Conservation (phyloP, 768 basidiomycete species). For the Hemileccinum impolitum region DNA sequence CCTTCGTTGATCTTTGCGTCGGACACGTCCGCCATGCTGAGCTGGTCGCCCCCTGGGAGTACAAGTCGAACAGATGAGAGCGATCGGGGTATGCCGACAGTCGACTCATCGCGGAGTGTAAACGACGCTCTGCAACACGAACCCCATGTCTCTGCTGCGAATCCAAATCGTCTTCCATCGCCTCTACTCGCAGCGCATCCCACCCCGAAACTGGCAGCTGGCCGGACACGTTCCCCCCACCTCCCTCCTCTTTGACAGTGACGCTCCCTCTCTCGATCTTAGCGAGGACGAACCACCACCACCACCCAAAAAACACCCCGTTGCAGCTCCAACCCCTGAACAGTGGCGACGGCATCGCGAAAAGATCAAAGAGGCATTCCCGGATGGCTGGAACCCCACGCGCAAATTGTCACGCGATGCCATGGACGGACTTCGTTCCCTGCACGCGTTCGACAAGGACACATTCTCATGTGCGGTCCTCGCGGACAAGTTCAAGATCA, state of each 20-base stretch:
- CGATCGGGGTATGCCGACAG: conserved; percentile 23
- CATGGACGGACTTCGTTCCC: conserved; percentile 73
- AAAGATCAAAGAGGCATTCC: conserved; percentile 51
- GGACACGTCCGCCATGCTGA: conserved; percentile 73
- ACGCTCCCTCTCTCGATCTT: conserved; percentile 22
- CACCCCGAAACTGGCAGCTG: conserved; percentile 30
- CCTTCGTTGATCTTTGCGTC: conserved; percentile 73
- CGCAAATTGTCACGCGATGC: conserved; percentile 79
- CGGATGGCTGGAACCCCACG: conserved; percentile 73
- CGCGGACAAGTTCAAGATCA: conserved; percentile 75
- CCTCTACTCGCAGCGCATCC: conserved; percentile 23
- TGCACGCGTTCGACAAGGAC: conserved; percentile 61
- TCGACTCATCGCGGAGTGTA: conserved; percentile 16
- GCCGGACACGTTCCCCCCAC: conserved; percentile 32
- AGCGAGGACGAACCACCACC: conserved; percentile 31
- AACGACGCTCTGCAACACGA: not conserved
- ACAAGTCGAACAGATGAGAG: no score
- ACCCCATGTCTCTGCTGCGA: conserved; percentile 18
- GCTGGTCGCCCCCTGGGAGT: not conserved
- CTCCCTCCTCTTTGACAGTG: conserved; percentile 24
- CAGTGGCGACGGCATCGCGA: conserved; percentile 51
- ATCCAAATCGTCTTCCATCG: conserved; percentile 17
- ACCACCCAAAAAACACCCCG: conserved; percentile 16
- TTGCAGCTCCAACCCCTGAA: conserved; percentile 35
- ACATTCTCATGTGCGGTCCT: conserved; percentile 64